These are phyloP conservation scores for Ilex aquifolium DNA, from an alignment of 257 asterid genomes.

Conservation along the genomic window DNA sequence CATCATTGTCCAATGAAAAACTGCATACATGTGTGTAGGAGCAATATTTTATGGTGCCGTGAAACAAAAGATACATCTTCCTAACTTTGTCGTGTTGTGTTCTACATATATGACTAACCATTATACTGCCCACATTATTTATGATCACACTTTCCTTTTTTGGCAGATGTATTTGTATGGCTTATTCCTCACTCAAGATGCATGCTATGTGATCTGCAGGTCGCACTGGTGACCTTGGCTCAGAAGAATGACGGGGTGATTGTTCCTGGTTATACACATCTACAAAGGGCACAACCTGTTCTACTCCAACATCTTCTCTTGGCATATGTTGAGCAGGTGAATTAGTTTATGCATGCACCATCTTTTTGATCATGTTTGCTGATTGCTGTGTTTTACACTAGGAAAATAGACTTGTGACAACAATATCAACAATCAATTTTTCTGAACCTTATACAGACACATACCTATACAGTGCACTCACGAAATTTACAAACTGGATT, in stretches of 20 bases:
- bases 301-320: conserved; percentile 92
- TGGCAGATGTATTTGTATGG: conserved; percentile 8
- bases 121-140: background rate
- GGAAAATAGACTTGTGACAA: too few species aligned
- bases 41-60: too few species aligned
- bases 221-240: conserved; percentile 64
- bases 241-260: conserved; percentile 67
- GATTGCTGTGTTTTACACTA: background rate
- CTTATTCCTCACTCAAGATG: conserved; percentile 7
- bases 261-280: conserved; percentile 96
- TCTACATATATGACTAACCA: background rate
- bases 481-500: too few species aligned
- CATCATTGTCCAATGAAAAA: too few species aligned
- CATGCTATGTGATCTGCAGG: conserved; percentile 31
- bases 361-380: background rate
- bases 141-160: background rate
- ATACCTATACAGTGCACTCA: too few species aligned
- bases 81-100: background rate
- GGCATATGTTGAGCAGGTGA: conserved; percentile 89
- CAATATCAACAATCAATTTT: too few species aligned
- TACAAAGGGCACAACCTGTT: conserved; percentile 98
- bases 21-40: too few species aligned
- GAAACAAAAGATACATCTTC: background rate
- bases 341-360: conserved; percentile 4
- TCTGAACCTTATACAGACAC: too few species aligned